Conservation (phyloP, 176 grass and related monocot species). For the Thalia dealbata region DNA sequence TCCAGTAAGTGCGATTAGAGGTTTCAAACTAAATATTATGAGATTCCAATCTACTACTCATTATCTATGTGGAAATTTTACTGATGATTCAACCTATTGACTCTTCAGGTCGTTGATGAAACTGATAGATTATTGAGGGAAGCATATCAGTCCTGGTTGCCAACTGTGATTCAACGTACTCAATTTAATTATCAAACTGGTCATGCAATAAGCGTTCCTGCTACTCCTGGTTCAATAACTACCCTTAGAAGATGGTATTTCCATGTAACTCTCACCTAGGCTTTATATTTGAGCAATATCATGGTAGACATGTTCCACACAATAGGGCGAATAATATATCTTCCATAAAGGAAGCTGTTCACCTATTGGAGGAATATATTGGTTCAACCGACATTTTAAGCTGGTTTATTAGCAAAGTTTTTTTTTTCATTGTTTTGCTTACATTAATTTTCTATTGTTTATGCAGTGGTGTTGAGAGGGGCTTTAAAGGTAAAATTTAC, state of each 20-base stretch:
- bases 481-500: constrained; percentile 73
- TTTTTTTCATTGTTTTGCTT: constrained; percentile 17
- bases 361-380: background rate
- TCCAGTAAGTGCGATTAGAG: no score
- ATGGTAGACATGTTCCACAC: background rate
- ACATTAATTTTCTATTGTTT: constrained; percentile 10
- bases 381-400: background rate
- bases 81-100: constrained; percentile 5
- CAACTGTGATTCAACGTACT: constrained; percentile 61
- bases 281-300: background rate
- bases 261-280: background rate
- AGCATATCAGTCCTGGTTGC: constrained; percentile 91
- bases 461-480: constrained; percentile 57
- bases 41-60: no score
- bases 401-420: background rate
- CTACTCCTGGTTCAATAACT: constrained; percentile 39
- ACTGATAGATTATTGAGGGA: constrained; percentile 80
- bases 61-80: background rate
- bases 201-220: constrained; percentile 17
- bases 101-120: constrained; percentile 75
- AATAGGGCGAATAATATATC: background rate
- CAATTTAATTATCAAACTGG: constrained; percentile 29
- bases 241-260: constrained; percentile 79
- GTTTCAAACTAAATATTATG: no score
- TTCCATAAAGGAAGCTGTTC: background rate